A percentile compares a stretch with the other conserved stretches of the same genome.
Conservation (phyloP, 2,329 filamentous ascomycete species). For the Colletotrichum australisinense region DNA sequence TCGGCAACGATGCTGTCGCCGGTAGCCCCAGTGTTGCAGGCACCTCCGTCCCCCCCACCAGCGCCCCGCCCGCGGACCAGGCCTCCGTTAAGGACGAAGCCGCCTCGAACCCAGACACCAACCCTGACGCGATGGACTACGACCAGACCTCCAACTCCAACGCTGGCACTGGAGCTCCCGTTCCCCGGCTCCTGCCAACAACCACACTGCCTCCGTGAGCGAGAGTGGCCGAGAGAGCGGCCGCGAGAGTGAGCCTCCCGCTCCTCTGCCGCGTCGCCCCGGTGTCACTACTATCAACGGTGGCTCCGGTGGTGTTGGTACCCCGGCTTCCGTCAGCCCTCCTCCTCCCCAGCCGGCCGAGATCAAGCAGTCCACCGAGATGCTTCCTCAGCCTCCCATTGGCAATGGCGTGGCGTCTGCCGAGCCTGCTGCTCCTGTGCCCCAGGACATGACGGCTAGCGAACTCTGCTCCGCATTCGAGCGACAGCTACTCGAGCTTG, state of each 20-base stretch:
- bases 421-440: conserved; percentile 39
- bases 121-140: conserved; percentile 68
- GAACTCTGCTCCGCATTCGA: conserved; percentile 71
- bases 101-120: conserved; percentile 65
- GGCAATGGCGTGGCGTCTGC: conserved; percentile 39
- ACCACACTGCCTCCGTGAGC: conserved; percentile 43
- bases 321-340: conserved; percentile 59
- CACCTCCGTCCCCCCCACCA: conserved; percentile 45
- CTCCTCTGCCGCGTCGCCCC: conserved; percentile 59
- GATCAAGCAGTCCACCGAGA: conserved; percentile 49
- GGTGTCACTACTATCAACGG: conserved; percentile 71
- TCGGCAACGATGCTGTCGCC: conserved; percentile 62
- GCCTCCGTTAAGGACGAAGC: conserved; percentile 66
- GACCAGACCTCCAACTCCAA: conserved; percentile 53
- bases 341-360: conserved; percentile 47
- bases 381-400: conserved; percentile 20
- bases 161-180: conserved; percentile 40
- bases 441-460: conserved; percentile 66
- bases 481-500: conserved; percentile 68
- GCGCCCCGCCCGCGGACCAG: conserved; percentile 39
- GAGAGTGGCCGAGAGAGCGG: conserved; percentile 56
- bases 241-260: conserved; percentile 65
- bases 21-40: conserved; percentile 43
- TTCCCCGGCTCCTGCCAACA: conserved; percentile 43
- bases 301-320: conserved; percentile 60